Conservation (phyloP, 148 eudicot species). For the Diospyros lotus region DNA sequence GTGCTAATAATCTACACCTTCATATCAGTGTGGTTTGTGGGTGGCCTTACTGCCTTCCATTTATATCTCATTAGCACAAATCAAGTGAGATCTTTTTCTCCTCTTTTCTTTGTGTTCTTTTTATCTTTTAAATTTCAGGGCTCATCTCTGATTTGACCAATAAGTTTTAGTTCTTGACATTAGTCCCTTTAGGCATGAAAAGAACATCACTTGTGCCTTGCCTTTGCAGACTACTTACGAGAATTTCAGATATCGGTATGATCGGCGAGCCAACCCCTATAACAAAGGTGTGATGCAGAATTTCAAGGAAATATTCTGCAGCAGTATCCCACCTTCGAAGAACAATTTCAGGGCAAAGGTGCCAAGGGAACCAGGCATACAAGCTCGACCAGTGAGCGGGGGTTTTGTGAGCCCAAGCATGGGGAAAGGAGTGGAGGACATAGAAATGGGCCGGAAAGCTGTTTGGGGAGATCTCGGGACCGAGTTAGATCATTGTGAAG, state of each 20-base stretch:
- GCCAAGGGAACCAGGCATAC: slow-evolving; percentile 54
- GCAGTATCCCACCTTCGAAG: slow-evolving; percentile 60
- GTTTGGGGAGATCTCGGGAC: slow-evolving; percentile 91
- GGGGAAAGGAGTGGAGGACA: slow-evolving; percentile 84
- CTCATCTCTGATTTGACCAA: neutral
- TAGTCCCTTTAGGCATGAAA: neutral
- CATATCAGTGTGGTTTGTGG: slow-evolving; percentile 94
- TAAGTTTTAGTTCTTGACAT: no score
- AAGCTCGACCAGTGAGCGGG: slow-evolving; percentile 47
- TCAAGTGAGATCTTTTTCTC: slow-evolving; percentile 46
- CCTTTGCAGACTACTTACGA: slow-evolving; percentile 87
- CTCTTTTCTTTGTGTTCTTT: neutral
- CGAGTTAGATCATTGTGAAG: slow-evolving; percentile 54
- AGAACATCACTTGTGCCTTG: neutral
- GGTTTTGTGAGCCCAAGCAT: slow-evolving; percentile 93
- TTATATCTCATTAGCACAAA: slow-evolving; percentile 88
- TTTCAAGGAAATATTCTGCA: slow-evolving; percentile 77
- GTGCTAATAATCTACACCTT: slow-evolving; percentile 81
- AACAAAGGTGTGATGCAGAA: slow-evolving; percentile 81
- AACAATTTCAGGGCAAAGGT: slow-evolving; percentile 73
- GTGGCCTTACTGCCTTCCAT: slow-evolving; percentile 94
- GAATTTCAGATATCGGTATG: slow-evolving; percentile 90
- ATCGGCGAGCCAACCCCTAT: slow-evolving; percentile 82
- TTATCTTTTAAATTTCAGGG: no score
- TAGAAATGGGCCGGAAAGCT: slow-evolving; percentile 96